phyloP scores from a whole-genome alignment of 192 early-diverging fungal genomes.

The Diversispora epigaea region DNA sequence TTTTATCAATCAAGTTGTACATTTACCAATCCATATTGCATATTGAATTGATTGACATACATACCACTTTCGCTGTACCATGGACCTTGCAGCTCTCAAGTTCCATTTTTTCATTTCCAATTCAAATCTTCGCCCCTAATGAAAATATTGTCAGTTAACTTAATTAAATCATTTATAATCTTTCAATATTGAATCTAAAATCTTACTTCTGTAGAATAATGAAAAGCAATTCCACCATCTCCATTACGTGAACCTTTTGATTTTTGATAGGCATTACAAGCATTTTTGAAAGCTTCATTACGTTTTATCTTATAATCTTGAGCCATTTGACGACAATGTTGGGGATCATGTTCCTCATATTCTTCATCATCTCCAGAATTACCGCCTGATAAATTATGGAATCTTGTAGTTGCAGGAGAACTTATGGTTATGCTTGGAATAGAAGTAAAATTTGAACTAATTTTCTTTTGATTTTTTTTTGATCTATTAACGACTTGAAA shows the following conservation, averaged over 20 bases:
- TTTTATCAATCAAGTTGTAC: no score
- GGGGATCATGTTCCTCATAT: conserved; percentile 50
- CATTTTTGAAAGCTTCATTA: conserved; percentile 54
- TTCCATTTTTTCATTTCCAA: conserved; percentile 51
- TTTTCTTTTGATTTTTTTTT: no score
- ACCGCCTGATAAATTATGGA: conserved; percentile 33
- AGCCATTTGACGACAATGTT: conserved; percentile 47
- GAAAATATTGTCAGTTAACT: background rate
- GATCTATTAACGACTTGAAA: no score
- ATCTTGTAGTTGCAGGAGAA: background rate
- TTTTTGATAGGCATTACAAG: conserved; percentile 41
- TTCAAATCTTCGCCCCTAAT: conserved; percentile 40
- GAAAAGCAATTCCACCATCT: conserved; percentile 50
- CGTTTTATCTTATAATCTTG: conserved; percentile 39
- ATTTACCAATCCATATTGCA: background rate
- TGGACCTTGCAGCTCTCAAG: conserved; percentile 55
- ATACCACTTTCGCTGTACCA: conserved; percentile 39
- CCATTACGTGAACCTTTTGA: conserved; percentile 44
- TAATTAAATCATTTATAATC: background rate
- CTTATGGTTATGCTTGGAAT: background rate
- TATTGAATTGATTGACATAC: background rate
- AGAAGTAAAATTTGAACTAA: no score
- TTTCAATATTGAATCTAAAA: background rate
- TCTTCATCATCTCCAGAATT: conserved; percentile 37
- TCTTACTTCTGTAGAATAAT: conserved; percentile 53